phyloP scores from a whole-genome alignment of 805 yeast genomes.

The Wickerhamiella allomyrinae region DNA sequence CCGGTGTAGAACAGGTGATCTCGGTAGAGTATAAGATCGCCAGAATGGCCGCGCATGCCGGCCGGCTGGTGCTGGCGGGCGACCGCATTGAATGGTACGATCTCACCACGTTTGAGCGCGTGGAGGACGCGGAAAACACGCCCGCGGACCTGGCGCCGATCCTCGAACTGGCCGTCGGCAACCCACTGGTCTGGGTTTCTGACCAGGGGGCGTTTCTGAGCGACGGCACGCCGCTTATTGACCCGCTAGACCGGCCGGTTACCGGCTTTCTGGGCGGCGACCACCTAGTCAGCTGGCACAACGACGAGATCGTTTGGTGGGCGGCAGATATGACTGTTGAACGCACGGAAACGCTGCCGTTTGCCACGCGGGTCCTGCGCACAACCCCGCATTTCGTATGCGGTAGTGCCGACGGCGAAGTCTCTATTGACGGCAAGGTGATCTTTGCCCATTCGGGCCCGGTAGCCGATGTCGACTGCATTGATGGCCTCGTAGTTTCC shows the following conservation, averaged over 20 bases:
- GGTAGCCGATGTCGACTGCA: slow-evolving; percentile 11
- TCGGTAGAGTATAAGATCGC: neutral
- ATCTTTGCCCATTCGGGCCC: slow-evolving; percentile 16
- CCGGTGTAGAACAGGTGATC: neutral
- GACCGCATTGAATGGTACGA: neutral
- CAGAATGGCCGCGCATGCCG: neutral
- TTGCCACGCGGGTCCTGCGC: no score
- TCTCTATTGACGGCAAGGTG: slow-evolving; percentile 3
- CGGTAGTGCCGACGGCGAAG: slow-evolving; percentile 2
- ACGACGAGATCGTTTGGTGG: neutral
- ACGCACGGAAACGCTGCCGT: neutral
- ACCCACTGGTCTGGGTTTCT: neutral
- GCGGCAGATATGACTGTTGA: neutral
- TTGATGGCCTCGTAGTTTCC: slow-evolving; percentile 3
- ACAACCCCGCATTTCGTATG: slow-evolving; percentile 4
- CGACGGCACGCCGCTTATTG: neutral
- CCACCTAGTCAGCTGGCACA: neutral
- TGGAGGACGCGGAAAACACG: neutral
- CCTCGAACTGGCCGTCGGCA: slow-evolving; percentile 1
- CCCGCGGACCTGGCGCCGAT: neutral
- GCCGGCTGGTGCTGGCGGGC: neutral
- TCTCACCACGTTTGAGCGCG: neutral
- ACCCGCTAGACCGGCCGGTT: neutral
- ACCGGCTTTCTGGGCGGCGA: neutral
- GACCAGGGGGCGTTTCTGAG: neutral